These are phyloP conservation scores for Wickerhamiella alocasiicola DNA, from an alignment of 805 yeast species.

Conservation along the genomic window DNA sequence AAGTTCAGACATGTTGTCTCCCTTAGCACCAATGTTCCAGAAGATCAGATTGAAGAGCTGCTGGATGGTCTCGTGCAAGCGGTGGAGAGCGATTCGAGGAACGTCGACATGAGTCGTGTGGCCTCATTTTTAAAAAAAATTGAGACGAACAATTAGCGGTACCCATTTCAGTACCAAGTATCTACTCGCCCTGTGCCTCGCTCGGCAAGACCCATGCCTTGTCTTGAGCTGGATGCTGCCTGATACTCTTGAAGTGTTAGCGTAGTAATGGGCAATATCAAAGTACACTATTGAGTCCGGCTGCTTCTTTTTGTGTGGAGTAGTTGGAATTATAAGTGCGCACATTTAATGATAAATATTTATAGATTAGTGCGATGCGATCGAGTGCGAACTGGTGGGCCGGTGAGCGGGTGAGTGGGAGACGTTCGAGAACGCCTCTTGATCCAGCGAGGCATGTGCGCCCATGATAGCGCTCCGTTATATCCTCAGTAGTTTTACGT, in stretches of 20 bases:
- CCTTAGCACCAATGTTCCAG: conserved; percentile 78
- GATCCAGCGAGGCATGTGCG: no score
- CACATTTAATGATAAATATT: no score
- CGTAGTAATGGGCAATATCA: conserved; percentile 19
- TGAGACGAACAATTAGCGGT: conserved; percentile 22
- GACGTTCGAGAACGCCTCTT: no score
- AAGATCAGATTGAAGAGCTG: conserved; percentile 64
- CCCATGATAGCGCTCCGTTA: no score
- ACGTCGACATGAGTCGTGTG: conserved; percentile 45
- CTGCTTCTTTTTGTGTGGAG: conserved; percentile 17
- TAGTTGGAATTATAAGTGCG: conserved; percentile 10
- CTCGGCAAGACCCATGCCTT: conserved; percentile 17
- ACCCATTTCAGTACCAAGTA: background rate
- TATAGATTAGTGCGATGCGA: no score
- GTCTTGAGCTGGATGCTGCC: conserved; percentile 23
- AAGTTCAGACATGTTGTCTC: conserved; percentile 85
- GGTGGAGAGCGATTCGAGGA: conserved; percentile 75
- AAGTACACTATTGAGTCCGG: conserved; percentile 23
- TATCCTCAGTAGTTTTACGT: no score
- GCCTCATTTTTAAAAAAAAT: conserved; percentile 43
- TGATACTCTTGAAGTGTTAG: no score
- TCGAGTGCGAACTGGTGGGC: background rate
- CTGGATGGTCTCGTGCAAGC: conserved; percentile 79
- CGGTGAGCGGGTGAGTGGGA: no score
- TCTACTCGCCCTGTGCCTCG: conserved; percentile 21